These are phyloP conservation scores for Epichloe amarillans DNA, from an alignment of 2,329 filamentous ascomycete genomes.

Conservation along the genomic window DNA sequence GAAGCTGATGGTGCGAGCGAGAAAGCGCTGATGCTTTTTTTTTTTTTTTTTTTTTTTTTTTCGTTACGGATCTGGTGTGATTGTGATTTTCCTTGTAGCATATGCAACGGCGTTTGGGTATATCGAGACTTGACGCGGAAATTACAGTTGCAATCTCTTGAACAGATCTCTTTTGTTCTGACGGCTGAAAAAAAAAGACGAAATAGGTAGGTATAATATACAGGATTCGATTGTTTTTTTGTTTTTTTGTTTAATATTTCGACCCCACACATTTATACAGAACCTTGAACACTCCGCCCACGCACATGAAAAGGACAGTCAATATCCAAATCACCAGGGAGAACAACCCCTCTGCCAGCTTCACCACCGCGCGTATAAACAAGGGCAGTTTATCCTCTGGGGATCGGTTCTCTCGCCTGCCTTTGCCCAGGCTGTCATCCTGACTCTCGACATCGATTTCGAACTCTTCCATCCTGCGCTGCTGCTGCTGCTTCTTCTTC, in stretches of 20 bases:
- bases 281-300: slow-evolving; percentile 35
- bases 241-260: slow-evolving; percentile 21
- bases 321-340: slow-evolving; percentile 46
- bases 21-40: slow-evolving; percentile 36
- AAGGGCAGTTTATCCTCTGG: slow-evolving; percentile 37
- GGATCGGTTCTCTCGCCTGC: slow-evolving; percentile 23
- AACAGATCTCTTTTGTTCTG: neutral
- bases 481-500: slow-evolving; percentile 14
- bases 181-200: neutral
- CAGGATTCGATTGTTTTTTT: too few relatives aligned
- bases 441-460: slow-evolving; percentile 52
- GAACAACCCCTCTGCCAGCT: slow-evolving; percentile 36
- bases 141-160: neutral
- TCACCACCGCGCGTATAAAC: slow-evolving; percentile 33
- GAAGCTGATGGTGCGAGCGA: slow-evolving; percentile 48
- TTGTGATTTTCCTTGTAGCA: neutral
- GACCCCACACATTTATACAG: slow-evolving; percentile 37
- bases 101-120: slow-evolving; percentile 2
- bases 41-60: neutral
- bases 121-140: neutral
- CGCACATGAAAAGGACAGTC: slow-evolving; percentile 40
- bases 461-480: slow-evolving; percentile 39
- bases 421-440: slow-evolving; percentile 28
- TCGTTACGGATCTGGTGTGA: neutral
- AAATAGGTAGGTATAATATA: slow-evolving; percentile 4